A percentile compares a stretch with the other conserved stretches of the same genome.
These are phyloP conservation scores for Naumovozyma castellii DNA, from an alignment of 805 yeast genomes.

Conservation along the genomic window DNA sequence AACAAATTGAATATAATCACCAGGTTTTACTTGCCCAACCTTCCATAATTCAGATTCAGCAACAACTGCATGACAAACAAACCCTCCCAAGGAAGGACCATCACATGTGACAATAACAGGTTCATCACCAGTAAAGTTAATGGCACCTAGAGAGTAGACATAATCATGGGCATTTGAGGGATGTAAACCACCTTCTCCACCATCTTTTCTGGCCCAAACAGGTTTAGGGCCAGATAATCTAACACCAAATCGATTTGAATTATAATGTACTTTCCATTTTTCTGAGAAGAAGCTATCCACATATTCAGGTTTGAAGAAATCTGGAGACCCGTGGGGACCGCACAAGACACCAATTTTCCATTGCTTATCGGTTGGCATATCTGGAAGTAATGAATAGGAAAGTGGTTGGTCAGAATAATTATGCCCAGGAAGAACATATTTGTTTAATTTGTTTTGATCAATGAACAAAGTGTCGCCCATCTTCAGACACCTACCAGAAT, in stretches of 20 bases:
- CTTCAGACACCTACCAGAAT: conserved; percentile 85
- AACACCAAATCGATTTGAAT: conserved; percentile 94
- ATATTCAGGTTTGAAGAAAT: conserved; percentile 72
- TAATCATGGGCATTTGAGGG: conserved; percentile 98
- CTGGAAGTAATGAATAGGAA: conserved; percentile 38
- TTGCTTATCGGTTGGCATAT: conserved; percentile 23
- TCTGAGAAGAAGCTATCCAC: conserved; percentile 64
- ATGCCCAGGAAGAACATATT: background rate
- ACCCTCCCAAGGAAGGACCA: conserved; percentile 96
- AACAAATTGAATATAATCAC: conserved; percentile 71
- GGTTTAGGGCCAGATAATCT: conserved; percentile 94
- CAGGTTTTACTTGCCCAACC: conserved; percentile 95
- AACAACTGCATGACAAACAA: conserved; percentile 93
- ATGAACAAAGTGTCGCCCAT: conserved; percentile 85
- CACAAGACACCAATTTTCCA: conserved; percentile 92
- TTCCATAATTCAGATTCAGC: conserved; percentile 97
- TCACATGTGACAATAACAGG: conserved; percentile 95
- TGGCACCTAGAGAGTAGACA: conserved; percentile 92
- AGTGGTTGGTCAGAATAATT: conserved; percentile 25
- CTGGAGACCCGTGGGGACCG: conserved; percentile 98
- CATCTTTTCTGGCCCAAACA: conserved; percentile 89
- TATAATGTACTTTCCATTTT: conserved; percentile 92
- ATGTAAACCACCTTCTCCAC: conserved; percentile 97
- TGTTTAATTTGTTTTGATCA: conserved; percentile 52
- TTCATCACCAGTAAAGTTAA: conserved; percentile 97